These are phyloP conservation scores for Arabidopsis hybrid DNA, from an alignment of 441 rosid genomes.

Conservation along the genomic window DNA sequence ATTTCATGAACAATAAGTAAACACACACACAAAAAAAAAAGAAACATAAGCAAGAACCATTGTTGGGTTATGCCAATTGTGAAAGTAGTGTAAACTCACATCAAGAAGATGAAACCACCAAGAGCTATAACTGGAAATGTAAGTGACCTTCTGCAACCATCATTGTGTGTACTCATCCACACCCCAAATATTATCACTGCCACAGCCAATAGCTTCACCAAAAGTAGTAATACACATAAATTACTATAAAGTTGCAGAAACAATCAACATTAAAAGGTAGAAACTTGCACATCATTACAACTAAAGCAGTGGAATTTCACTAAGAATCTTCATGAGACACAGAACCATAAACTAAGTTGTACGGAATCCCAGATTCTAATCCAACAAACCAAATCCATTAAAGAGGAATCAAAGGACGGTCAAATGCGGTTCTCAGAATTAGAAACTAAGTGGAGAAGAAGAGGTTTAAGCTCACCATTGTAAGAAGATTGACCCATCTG, in stretches of 20 bases:
- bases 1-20: constrained; percentile 20
- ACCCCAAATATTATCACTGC: constrained; percentile 79
- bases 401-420: constrained; percentile 12
- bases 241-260: not conserved
- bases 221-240: constrained; percentile 4
- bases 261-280: not conserved
- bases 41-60: not conserved
- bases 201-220: constrained; percentile 75
- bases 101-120: constrained; percentile 73
- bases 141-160: constrained; percentile 82
- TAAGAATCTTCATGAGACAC: constrained; percentile 8
- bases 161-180: constrained; percentile 95
- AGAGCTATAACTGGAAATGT: constrained; percentile 87
- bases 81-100: constrained; percentile 53
- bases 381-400: constrained; percentile 15
- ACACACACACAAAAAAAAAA: not conserved
- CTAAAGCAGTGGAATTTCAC: constrained; percentile 21
- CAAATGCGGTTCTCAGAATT: not conserved
- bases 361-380: constrained; percentile 31
- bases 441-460: constrained; percentile 18
- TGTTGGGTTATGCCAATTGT: not conserved
- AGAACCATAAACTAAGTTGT: constrained; percentile 26
- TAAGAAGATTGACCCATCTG: constrained; percentile 94
- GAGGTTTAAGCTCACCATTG: constrained; percentile 62
- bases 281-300: constrained; percentile 5